These are phyloP conservation scores for Darksidea phi DNA, from an alignment of 495 filamentous ascomycete species.

Conservation along the genomic window DNA sequence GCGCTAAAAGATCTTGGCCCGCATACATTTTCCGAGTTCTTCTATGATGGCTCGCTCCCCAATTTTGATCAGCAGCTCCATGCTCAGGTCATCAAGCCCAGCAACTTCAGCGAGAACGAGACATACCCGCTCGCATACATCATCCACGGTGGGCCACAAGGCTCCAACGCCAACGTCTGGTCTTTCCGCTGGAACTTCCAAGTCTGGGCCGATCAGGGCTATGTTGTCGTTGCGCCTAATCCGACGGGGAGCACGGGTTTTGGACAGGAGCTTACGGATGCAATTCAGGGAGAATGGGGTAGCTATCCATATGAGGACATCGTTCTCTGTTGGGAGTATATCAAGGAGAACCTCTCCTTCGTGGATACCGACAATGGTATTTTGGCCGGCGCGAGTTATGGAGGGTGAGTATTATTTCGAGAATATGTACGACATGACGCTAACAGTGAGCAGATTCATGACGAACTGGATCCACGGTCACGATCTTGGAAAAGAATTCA, in stretches of 20 bases:
- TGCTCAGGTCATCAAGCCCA: constrained; percentile 48
- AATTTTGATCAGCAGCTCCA: constrained; percentile 42
- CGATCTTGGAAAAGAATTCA: constrained; percentile 53
- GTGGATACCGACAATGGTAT: constrained; percentile 53
- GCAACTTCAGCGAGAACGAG: constrained; percentile 48
- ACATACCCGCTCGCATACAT: constrained; percentile 53
- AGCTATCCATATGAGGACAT: constrained; percentile 57
- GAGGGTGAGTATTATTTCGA: constrained; percentile 37
- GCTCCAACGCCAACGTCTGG: constrained; percentile 52
- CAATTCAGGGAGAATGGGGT: constrained; percentile 54
- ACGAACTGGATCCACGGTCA: constrained; percentile 60
- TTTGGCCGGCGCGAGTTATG: constrained; percentile 50
- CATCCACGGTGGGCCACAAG: constrained; percentile 57
- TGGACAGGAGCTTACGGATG: constrained; percentile 50
- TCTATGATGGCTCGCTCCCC: constrained; percentile 35
- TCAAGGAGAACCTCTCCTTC: constrained; percentile 50
- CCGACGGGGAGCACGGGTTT: constrained; percentile 54
- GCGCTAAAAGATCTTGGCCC: constrained; percentile 18
- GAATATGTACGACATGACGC: neutral
- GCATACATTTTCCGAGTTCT: constrained; percentile 43
- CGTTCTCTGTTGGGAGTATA: constrained; percentile 52
- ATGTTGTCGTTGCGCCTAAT: constrained; percentile 56
- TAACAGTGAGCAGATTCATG: constrained; percentile 49
- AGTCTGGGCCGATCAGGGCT: constrained; percentile 58
- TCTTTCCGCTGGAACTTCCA: constrained; percentile 53